Base-by-base conservation (phyloP, 768 basidiomycete genomes). In the Ephemerocybe angulata region DNA sequence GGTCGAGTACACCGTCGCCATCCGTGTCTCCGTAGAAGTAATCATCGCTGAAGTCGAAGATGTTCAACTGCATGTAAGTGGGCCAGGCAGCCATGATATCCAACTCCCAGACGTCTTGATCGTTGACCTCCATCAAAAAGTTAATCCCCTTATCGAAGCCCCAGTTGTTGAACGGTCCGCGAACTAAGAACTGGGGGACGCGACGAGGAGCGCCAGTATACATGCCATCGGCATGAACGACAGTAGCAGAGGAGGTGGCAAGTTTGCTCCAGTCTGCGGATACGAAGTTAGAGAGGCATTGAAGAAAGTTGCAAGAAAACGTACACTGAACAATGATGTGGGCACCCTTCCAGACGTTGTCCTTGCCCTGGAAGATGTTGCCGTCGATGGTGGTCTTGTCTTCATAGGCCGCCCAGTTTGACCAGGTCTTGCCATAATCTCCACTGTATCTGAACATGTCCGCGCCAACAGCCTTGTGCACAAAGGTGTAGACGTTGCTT, bases 1-100 rank as follows among this genome's bases (percentile, higher is more conserved):
- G 90, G 63, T 96, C 94, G 62, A 97, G 76, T 49, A 94, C 74
- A 48, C 90, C 91, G 63, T 97, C 94, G 27, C 78, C 84, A 64
- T 97, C 94, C 12, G 82, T 73, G 63, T 97, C 94, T 56, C 94
- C 94, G 61, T 95, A 96, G 74, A 87, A 97, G 74, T 83, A 97
- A 62, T 95, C 84, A 62, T 95, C 84, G 65, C 95, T 93, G 67
- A 85, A 94, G 54, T 84, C 88, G 76, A 86, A 96, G 50, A 96
- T 87, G 71, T 96, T 95, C 53, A 96, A 76, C 68, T 97, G 91
- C 28, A 96, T 75, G 61, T 84, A 93, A 1, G 90, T 87, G 4
- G 94, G 94, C 94, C 94, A 97, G 11, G 80, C 73, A 29, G 90
- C 82, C 87, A 93, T 93, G 65, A 96, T 86, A 68, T 93, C 87